Conservation (phyloP, 139 green algal genomes). For the Spirogloea muscicola region DNA sequence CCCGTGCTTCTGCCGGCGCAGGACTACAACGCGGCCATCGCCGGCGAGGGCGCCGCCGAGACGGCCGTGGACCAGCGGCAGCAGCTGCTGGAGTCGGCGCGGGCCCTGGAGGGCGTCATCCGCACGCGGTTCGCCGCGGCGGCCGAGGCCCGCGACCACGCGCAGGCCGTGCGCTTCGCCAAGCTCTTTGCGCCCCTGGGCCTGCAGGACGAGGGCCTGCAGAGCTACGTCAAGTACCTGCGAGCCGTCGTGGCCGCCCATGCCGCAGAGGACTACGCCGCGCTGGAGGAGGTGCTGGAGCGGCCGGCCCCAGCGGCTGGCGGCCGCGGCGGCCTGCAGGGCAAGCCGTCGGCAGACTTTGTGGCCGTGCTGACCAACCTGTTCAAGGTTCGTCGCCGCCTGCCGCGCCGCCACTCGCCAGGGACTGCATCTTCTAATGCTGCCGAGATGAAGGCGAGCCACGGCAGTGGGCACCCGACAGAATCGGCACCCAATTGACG, state of each 20-base stretch:
- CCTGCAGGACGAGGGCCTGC: constrained; percentile 66
- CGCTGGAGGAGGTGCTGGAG: constrained; percentile 49
- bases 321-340: not conserved
- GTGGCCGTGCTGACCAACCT: constrained; percentile 65
- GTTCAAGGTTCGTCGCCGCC: no score
- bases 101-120: constrained; percentile 64
- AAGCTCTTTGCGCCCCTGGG: constrained; percentile 73
- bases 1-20: no score
- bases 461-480: no score
- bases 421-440: no score
- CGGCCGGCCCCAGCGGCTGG: not conserved
- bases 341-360: constrained; percentile 53
- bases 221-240: constrained; percentile 62
- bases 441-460: no score
- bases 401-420: no score
- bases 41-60: no score
- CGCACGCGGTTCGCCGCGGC: constrained; percentile 60
- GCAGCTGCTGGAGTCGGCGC: constrained; percentile 59
- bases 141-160: constrained; percentile 57
- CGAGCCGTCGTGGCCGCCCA: constrained; percentile 45
- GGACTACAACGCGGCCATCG: no score
- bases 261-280: constrained; percentile 58
- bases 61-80: constrained; percentile 57
- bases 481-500: no score
- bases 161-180: constrained; percentile 69